Evolutionary conservation across 2,329 filamentous ascomycete species (phyloP).

Genomic region (Beauveria medogensis): DNA sequence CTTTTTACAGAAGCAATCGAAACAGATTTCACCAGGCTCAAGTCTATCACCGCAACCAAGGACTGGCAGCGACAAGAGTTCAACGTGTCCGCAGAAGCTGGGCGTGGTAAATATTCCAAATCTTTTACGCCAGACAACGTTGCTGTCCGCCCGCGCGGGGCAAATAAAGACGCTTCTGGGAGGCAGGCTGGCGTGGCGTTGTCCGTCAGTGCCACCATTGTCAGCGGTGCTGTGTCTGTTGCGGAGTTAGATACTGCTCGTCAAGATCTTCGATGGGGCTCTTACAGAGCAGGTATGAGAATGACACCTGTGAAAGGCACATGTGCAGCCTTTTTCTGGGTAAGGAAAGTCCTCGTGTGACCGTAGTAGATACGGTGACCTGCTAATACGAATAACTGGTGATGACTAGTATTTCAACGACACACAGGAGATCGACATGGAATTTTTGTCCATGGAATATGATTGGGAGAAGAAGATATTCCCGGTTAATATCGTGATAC

Average conservation of each 20-base stretch:
- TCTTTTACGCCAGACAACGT: slow-evolving; percentile 51
- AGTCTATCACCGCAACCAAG: slow-evolving; percentile 38
- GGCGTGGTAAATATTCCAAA: slow-evolving; percentile 60
- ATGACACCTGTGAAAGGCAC: slow-evolving; percentile 55
- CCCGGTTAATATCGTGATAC: slow-evolving; percentile 67
- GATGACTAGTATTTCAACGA: slow-evolving; percentile 61
- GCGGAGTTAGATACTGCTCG: slow-evolving; percentile 57
- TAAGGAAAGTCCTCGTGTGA: slow-evolving; percentile 24
- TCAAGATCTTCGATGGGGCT: slow-evolving; percentile 60
- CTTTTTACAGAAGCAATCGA: slow-evolving; percentile 65
- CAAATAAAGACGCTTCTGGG: slow-evolving; percentile 27
- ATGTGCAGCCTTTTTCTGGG: slow-evolving; percentile 75
- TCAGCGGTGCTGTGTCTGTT: slow-evolving; percentile 46
- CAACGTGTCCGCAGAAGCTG: slow-evolving; percentile 49
- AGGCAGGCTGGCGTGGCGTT: slow-evolving; percentile 47
- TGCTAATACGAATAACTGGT: slow-evolving; percentile 10
- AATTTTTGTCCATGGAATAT: slow-evolving; percentile 64
- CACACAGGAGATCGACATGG: slow-evolving; percentile 73
- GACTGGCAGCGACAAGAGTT: slow-evolving; percentile 63
- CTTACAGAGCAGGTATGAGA: slow-evolving; percentile 60
- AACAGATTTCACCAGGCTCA: slow-evolving; percentile 58
- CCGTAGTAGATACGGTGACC: not conserved
- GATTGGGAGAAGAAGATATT: slow-evolving; percentile 39
- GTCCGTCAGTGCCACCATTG: slow-evolving; percentile 38
- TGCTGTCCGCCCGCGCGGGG: slow-evolving; percentile 31